Conservation (phyloP, 306 rosid species). For the Sicyos baderoa region DNA sequence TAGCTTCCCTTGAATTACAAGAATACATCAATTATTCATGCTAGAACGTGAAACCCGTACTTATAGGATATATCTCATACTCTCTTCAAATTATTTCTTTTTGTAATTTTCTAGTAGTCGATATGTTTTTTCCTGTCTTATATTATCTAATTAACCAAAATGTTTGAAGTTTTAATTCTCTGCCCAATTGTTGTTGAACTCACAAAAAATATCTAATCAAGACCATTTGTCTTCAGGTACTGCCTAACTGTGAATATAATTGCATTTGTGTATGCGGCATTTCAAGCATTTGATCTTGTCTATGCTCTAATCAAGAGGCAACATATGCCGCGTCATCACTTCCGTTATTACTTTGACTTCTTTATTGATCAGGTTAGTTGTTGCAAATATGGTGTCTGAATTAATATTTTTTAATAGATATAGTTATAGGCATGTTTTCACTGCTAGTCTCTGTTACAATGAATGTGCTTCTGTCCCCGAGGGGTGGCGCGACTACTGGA, state of each 20-base stretch:
- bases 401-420: neutral
- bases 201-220: neutral
- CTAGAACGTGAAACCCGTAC: too few relatives aligned
- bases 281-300: slow-evolving; percentile 59
- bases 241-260: slow-evolving; percentile 74
- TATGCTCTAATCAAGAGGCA: slow-evolving; percentile 35
- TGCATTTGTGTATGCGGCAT: slow-evolving; percentile 57
- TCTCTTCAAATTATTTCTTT: neutral
- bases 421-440: too few relatives aligned
- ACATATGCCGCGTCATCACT: slow-evolving; percentile 39
- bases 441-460: too few relatives aligned
- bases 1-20: slow-evolving; percentile 12
- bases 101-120: neutral
- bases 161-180: too few relatives aligned
- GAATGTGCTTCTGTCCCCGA: neutral
- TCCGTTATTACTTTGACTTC: slow-evolving; percentile 64
- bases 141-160: neutral
- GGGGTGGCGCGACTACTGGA: too few relatives aligned
- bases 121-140: neutral
- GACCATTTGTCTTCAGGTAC: slow-evolving; percentile 48
- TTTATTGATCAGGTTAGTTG: slow-evolving; percentile 87
- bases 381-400: neutral
- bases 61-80: neutral
- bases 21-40: slow-evolving; percentile 3
- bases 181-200: too few relatives aligned